Conservation (phyloP, 2,329 filamentous ascomycete species). For the Colletotrichum coccodes region DNA sequence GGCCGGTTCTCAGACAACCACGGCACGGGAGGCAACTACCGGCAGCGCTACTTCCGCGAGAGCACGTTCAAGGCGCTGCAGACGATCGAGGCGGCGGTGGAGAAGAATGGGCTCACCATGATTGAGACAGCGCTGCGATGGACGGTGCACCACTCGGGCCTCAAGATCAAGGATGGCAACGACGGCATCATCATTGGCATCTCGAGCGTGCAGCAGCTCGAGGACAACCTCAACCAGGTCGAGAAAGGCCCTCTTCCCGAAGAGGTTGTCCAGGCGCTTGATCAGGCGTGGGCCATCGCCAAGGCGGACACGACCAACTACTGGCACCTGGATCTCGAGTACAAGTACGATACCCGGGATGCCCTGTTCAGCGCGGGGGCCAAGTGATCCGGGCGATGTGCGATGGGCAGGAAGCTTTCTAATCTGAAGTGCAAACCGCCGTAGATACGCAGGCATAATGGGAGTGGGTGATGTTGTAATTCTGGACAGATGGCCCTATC, state of each 20-base stretch:
- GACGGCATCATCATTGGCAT: slow-evolving; percentile 71
- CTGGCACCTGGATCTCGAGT: slow-evolving; percentile 71
- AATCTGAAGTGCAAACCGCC: neutral
- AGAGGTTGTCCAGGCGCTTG: slow-evolving; percentile 78
- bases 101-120: slow-evolving; percentile 74
- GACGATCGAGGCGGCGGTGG: slow-evolving; percentile 73
- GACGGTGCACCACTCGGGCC: slow-evolving; percentile 75
- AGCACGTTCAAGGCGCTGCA: slow-evolving; percentile 70
- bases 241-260: slow-evolving; percentile 80
- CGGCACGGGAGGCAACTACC: slow-evolving; percentile 65
- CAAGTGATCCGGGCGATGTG: slow-evolving; percentile 39
- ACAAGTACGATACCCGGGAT: slow-evolving; percentile 72
- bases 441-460: neutral
- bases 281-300: slow-evolving; percentile 80
- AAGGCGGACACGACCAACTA: slow-evolving; percentile 67
- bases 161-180: slow-evolving; percentile 62
- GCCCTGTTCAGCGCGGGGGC: slow-evolving; percentile 63
- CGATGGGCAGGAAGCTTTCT: neutral
- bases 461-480: neutral
- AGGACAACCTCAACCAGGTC: slow-evolving; percentile 65
- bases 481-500: slow-evolving; percentile 13
- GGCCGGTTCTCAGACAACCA: slow-evolving; percentile 75
- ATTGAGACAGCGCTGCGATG: slow-evolving; percentile 81
- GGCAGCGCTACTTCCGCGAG: slow-evolving; percentile 78
- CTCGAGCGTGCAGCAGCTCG: slow-evolving; percentile 66